Conservation (phyloP, 352 stramenopile species). For the Globisporangium viniferum region DNA sequence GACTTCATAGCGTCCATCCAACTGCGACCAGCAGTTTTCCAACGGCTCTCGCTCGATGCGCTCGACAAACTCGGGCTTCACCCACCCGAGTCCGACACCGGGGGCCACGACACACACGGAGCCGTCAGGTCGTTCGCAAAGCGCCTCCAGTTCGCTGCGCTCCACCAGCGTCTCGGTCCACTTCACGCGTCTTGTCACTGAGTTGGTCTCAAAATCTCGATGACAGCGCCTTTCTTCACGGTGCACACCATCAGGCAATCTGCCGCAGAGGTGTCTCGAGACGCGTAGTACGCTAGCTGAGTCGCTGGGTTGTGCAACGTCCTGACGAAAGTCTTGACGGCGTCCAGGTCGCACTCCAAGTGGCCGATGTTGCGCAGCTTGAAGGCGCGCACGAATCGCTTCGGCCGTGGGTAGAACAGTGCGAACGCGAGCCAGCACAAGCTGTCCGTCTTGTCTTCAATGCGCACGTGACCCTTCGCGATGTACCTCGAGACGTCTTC, state of each 20-base stretch:
- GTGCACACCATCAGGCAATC: not conserved
- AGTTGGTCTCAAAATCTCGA: not conserved
- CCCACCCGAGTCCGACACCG: not conserved
- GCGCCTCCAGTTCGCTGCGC: slow-evolving; percentile 13
- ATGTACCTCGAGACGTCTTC: not conserved
- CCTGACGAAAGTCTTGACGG: not conserved
- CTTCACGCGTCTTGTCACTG: not conserved
- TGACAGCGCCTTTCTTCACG: not conserved
- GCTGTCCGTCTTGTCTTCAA: not conserved
- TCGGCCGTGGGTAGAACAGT: slow-evolving; percentile 19
- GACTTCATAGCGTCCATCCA: not conserved
- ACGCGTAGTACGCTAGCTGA: not conserved
- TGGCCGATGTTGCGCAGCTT: slow-evolving; percentile 4
- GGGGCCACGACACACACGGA: slow-evolving; percentile 6
- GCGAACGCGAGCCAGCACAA: slow-evolving; percentile 20
- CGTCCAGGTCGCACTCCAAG: not conserved
- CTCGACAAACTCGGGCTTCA: not conserved
- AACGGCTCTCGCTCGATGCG: slow-evolving; percentile 6
- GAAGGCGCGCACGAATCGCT: slow-evolving; percentile 5
- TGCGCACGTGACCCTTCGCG: not conserved
- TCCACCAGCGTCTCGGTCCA: slow-evolving; percentile 4
- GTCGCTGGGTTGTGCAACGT: not conserved
- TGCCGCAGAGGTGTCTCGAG: not conserved
- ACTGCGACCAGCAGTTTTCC: not conserved
- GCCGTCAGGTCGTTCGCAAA: slow-evolving; percentile 8